phyloP scores from a whole-genome alignment of 495 filamentous ascomycete species.

The Coniosporium apollinis region DNA sequence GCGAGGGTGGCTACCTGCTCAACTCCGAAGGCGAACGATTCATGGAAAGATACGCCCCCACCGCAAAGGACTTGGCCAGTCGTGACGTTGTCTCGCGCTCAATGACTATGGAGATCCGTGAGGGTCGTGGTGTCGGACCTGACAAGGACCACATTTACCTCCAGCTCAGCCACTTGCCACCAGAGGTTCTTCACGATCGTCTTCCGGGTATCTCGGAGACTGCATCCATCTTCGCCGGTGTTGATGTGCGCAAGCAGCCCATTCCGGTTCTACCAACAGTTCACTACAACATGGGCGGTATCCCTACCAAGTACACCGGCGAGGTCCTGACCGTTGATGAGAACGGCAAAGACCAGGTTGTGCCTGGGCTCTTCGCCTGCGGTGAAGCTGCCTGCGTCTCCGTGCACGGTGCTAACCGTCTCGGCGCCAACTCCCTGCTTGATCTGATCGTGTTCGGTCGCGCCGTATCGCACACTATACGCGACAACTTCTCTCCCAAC shows the following conservation, averaged over 20 bases:
- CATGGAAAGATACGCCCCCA: slow-evolving; percentile 97
- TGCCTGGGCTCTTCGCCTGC: slow-evolving; percentile 87
- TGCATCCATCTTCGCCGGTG: slow-evolving; percentile 89
- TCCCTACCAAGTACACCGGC: slow-evolving; percentile 92
- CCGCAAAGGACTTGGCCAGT: slow-evolving; percentile 88
- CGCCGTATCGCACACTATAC: slow-evolving; percentile 88
- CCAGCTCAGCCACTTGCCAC: slow-evolving; percentile 82
- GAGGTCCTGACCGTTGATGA: slow-evolving; percentile 80
- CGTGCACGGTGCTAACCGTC: slow-evolving; percentile 95
- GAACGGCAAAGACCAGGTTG: slow-evolving; percentile 73
- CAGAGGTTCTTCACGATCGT: slow-evolving; percentile 84
- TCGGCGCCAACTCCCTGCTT: slow-evolving; percentile 94
- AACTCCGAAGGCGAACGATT: slow-evolving; percentile 96
- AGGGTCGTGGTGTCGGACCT: slow-evolving; percentile 86
- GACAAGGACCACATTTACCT: slow-evolving; percentile 98
- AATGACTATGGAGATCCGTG: slow-evolving; percentile 96
- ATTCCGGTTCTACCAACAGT: slow-evolving; percentile 96
- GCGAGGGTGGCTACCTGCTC: slow-evolving; percentile 93
- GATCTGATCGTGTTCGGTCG: slow-evolving; percentile 95
- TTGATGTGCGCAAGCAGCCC: slow-evolving; percentile 91
- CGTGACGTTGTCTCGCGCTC: slow-evolving; percentile 93
- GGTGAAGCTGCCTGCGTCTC: slow-evolving; percentile 96
- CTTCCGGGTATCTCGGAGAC: slow-evolving; percentile 98
- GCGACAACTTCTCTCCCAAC: slow-evolving; percentile 71
- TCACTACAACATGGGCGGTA: slow-evolving; percentile 99